phyloP scores from a whole-genome alignment of 148 eudicot species.

The Chenopodium berlandieri region DNA sequence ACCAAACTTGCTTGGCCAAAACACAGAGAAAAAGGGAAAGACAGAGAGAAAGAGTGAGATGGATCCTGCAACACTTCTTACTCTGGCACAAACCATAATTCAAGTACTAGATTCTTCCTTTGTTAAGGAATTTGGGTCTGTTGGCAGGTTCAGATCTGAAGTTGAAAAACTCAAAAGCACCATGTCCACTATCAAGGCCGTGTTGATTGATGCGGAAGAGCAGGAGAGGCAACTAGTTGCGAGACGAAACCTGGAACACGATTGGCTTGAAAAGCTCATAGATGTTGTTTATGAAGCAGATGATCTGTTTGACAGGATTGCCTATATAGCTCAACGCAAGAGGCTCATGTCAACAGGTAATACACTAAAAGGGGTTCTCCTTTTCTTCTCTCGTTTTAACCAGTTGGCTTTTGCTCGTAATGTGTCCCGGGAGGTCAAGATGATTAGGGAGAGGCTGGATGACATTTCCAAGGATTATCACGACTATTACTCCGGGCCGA shows the following conservation, averaged over 20 bases:
- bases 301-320: background rate
- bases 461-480: conserved; percentile 4
- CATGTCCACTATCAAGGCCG: background rate
- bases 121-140: background rate
- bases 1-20: no score
- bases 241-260: background rate
- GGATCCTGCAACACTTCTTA: background rate
- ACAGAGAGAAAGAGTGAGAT: no score
- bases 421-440: conserved; percentile 2
- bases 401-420: background rate
- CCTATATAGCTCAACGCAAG: background rate
- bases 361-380: background rate
- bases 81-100: background rate
- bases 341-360: background rate
- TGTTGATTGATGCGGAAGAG: background rate
- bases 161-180: background rate
- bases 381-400: conserved; percentile 10
- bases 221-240: background rate
- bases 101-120: background rate
- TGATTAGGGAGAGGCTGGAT: background rate
- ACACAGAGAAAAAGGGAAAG: no score
- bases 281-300: no score
- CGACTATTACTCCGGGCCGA: background rate
- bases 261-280: background rate
- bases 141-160: background rate